Evolutionary conservation across 169 alveolate species (phyloP).

Genomic region (Eimeria acervulina): DNA sequence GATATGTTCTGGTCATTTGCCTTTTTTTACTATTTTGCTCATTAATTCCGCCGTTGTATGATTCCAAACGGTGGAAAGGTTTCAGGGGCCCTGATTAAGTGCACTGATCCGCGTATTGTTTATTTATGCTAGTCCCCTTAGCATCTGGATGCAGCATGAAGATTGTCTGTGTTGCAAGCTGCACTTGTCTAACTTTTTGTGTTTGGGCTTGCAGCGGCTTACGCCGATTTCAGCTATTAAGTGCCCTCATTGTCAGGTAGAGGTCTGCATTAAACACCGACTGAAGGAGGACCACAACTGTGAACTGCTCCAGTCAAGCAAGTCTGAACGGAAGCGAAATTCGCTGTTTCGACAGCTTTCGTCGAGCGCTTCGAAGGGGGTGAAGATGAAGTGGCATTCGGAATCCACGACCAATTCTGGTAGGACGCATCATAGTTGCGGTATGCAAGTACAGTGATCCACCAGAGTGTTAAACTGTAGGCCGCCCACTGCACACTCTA

Average conservation of each 20-base stretch:
- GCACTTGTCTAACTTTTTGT: not conserved
- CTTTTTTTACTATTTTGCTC: not conserved
- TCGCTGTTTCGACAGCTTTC: constrained; percentile 46
- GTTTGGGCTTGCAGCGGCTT: constrained; percentile 58
- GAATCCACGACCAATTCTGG: not conserved
- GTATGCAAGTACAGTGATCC: not conserved
- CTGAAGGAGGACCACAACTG: constrained; percentile 82
- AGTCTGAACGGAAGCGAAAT: constrained; percentile 34
- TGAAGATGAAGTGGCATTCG: constrained; percentile 19
- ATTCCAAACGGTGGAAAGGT: not conserved
- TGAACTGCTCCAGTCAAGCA: not conserved
- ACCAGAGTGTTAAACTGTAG: not conserved
- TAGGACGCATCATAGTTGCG: not conserved
- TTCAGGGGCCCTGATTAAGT: not conserved
- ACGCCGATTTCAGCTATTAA: constrained; percentile 65
- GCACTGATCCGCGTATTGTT: not conserved
- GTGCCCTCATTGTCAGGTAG: constrained; percentile 66
- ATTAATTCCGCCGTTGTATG: not conserved
- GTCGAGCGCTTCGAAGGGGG: constrained; percentile 13
- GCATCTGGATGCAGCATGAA: not conserved
- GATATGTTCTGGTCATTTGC: not conserved
- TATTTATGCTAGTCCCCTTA: no score
- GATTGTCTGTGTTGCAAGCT: not conserved
- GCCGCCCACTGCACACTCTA: not conserved
- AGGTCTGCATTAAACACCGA: constrained; percentile 73